Conservation (phyloP, 768 basidiomycete genomes). For the Tylopilus vinaceipallidus region DNA sequence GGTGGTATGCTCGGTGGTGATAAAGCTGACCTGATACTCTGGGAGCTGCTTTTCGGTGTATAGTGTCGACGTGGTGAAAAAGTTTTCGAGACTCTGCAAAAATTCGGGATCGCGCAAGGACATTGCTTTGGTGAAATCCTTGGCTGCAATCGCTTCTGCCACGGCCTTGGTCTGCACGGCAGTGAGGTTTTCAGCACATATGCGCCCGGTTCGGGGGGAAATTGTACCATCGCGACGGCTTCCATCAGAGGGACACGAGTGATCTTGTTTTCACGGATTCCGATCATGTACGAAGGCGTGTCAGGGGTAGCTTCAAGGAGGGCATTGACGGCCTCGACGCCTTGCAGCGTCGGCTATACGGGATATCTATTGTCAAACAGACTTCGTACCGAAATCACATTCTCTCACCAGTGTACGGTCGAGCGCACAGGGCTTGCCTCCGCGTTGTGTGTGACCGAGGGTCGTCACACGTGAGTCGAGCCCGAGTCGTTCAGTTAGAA, state of each 20-base stretch:
- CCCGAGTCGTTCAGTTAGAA: slow-evolving; percentile 81
- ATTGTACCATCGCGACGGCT: slow-evolving; percentile 78
- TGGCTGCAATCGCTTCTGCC: slow-evolving; percentile 72
- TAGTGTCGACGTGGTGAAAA: slow-evolving; percentile 67
- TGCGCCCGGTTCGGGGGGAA: not conserved
- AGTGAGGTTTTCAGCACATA: slow-evolving; percentile 6
- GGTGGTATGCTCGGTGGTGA: not conserved
- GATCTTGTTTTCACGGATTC: slow-evolving; percentile 93
- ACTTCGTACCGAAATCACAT: not conserved
- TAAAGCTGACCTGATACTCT: slow-evolving; percentile 37
- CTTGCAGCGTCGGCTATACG: slow-evolving; percentile 91
- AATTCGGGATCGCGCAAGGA: slow-evolving; percentile 91
- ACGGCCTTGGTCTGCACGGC: slow-evolving; percentile 76
- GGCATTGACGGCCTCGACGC: slow-evolving; percentile 88
- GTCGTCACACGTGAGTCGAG: slow-evolving; percentile 97
- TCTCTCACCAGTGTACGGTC: slow-evolving; percentile 85
- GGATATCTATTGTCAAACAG: not conserved
- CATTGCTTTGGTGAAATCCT: slow-evolving; percentile 87
- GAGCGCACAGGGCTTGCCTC: slow-evolving; percentile 88
- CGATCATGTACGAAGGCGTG: slow-evolving; percentile 97
- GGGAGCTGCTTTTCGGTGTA: slow-evolving; percentile 55
- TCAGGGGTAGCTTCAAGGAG: slow-evolving; percentile 82
- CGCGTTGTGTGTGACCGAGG: slow-evolving; percentile 94
- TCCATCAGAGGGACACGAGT: slow-evolving; percentile 88
- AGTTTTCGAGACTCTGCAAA: slow-evolving; percentile 81